Evolutionary conservation across 768 basidiomycete species (phyloP).

Genomic region (Trametes cubensis): DNA sequence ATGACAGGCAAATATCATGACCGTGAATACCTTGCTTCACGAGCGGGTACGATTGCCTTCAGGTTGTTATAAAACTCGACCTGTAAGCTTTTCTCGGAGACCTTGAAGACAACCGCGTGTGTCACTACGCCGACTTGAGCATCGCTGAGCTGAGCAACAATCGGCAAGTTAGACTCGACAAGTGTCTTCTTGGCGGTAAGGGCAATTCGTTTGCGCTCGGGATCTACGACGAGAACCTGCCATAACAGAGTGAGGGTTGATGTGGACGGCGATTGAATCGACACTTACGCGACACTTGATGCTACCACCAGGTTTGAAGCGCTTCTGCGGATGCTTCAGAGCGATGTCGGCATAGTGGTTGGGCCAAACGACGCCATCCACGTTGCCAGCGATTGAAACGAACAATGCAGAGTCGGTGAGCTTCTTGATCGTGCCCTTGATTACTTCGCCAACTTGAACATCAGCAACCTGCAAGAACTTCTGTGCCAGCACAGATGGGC

Average conservation of each 20-base stretch:
- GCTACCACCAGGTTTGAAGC: slow-evolving; percentile 79
- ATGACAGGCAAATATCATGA: not conserved
- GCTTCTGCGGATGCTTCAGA: slow-evolving; percentile 91
- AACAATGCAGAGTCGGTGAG: slow-evolving; percentile 82
- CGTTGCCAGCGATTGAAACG: slow-evolving; percentile 80
- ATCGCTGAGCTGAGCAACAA: slow-evolving; percentile 67
- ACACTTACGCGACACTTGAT: slow-evolving; percentile 83
- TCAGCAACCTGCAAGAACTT: slow-evolving; percentile 83
- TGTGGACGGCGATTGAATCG: not conserved
- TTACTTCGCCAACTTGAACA: slow-evolving; percentile 79
- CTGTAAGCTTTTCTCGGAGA: slow-evolving; percentile 77
- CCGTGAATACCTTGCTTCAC: slow-evolving; percentile 73
- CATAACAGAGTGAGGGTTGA: slow-evolving; percentile 1
- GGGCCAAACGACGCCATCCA: slow-evolving; percentile 94
- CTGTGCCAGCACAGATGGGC: slow-evolving; percentile 80
- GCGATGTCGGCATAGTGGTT: slow-evolving; percentile 92
- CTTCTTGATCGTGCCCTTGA: slow-evolving; percentile 88
- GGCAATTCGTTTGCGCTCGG: slow-evolving; percentile 75
- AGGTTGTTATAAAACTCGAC: slow-evolving; percentile 92
- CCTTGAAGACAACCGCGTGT: slow-evolving; percentile 82
- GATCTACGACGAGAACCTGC: slow-evolving; percentile 82
- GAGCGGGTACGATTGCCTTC: slow-evolving; percentile 77
- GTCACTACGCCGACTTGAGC: slow-evolving; percentile 70
- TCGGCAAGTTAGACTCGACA: slow-evolving; percentile 75
- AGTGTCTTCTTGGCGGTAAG: slow-evolving; percentile 92